Percentiles rank a stretch among this genome's conserved stretches.
Evolutionary conservation across 2,329 filamentous ascomycete species (phyloP).

Genomic region (Diaporthe citrichinensis): DNA sequence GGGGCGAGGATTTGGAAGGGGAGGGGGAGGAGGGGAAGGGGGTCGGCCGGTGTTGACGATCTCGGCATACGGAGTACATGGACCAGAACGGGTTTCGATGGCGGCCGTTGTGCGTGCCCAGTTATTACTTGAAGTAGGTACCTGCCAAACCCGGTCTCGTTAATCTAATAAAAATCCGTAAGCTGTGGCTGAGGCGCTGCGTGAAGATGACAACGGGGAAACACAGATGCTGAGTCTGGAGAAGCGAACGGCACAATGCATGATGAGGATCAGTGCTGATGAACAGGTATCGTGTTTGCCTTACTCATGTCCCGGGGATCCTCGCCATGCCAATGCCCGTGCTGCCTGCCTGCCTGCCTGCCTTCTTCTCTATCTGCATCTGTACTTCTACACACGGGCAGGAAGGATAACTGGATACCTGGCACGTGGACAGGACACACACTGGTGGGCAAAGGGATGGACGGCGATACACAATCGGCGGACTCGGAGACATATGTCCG

Average conservation of each 20-base stretch:
- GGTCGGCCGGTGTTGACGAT: constrained; percentile 28
- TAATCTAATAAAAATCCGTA: constrained; percentile 25
- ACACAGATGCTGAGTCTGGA: neutral
- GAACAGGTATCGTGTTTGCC: neutral
- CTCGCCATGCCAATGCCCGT: constrained; percentile 14
- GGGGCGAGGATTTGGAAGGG: neutral
- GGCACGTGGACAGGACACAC: neutral
- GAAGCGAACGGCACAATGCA: constrained; percentile 5
- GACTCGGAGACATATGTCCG: constrained; percentile 6
- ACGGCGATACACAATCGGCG: neutral
- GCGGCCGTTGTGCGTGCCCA: constrained; percentile 19
- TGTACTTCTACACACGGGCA: neutral
- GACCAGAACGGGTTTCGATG: constrained; percentile 25
- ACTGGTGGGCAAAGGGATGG: neutral
- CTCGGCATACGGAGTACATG: constrained; percentile 24
- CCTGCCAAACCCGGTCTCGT: constrained; percentile 23
- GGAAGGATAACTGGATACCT: neutral
- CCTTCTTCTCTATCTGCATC: neutral
- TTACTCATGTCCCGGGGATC: constrained; percentile 17
- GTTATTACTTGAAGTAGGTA: neutral
- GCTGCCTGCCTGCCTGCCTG: neutral
- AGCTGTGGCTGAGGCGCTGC: constrained; percentile 28
- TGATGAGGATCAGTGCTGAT: constrained; percentile 17
- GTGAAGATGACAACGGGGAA: neutral
- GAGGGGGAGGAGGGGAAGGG: constrained; percentile 3